Percentiles rank a stretch among this genome's conserved stretches.
Conservation (phyloP, 768 basidiomycete species). For the Amyloporia xantha region DNA sequence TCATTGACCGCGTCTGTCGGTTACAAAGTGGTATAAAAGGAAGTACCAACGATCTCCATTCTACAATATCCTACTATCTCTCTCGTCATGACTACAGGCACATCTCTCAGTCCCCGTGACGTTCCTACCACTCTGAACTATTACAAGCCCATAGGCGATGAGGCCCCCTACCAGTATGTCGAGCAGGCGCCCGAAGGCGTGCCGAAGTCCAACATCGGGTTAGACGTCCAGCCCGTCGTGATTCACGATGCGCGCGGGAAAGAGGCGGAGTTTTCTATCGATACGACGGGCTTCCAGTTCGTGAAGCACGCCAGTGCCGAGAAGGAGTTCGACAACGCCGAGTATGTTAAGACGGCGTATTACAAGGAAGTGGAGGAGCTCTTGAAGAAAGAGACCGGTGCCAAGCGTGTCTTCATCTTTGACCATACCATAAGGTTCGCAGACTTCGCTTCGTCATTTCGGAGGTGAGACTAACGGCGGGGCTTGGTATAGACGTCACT, state of each 20-base stretch:
- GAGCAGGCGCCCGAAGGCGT: conserved; percentile 16
- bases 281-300: conserved; percentile 39
- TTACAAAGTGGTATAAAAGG: too few species aligned
- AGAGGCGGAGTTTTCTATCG: conserved; percentile 24
- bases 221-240: conserved; percentile 20
- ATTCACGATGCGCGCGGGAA: conserved; percentile 27
- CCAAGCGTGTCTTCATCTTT: too few species aligned
- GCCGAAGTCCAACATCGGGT: conserved; percentile 24
- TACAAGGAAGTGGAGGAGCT: conserved; percentile 37
- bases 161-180: conserved; percentile 31
- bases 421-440: too few species aligned
- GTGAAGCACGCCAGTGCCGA: too few species aligned
- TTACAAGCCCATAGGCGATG: conserved; percentile 20
- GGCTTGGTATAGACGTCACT: conserved; percentile 12
- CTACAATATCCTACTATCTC: neutral
- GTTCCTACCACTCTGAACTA: too few species aligned
- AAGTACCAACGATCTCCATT: neutral
- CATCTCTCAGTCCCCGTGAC: conserved; percentile 23
- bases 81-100: conserved; percentile 16
- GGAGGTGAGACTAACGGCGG: conserved; percentile 31
- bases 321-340: too few species aligned
- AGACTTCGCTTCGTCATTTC: conserved; percentile 35
- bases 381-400: too few species aligned
- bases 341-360: conserved; percentile 30
- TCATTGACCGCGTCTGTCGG: too few species aligned